Conservation (phyloP, 306 rosid genomes). For the Lagenaria siceraria region DNA sequence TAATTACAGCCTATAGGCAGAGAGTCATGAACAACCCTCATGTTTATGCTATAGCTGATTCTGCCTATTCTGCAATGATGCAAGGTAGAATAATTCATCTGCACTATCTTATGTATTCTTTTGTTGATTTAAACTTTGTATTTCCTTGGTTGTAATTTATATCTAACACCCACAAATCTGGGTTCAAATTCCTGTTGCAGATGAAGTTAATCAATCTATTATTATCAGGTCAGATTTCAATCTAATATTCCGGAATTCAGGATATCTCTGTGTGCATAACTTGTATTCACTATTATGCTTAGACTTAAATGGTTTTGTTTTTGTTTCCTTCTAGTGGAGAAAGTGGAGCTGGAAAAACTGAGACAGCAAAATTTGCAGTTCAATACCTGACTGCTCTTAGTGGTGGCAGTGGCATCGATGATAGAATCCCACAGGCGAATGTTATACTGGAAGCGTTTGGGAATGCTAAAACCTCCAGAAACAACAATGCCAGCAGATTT, state of each 20-base stretch:
- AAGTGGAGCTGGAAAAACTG: conserved; percentile 97
- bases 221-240: conserved; percentile 64
- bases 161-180: conserved; percentile 18
- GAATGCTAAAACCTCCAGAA: conserved; percentile 80
- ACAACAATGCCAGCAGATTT: conserved; percentile 86
- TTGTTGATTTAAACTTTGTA: not conserved
- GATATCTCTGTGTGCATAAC: not conserved
- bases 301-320: not conserved
- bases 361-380: conserved; percentile 82
- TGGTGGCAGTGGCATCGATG: conserved; percentile 57
- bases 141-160: conserved; percentile 5
- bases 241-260: not conserved
- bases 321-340: conserved; percentile 60
- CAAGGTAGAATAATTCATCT: conserved; percentile 33
- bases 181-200: conserved; percentile 39
- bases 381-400: conserved; percentile 74
- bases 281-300: not conserved
- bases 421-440: conserved; percentile 56
- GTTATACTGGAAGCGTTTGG: conserved; percentile 86
- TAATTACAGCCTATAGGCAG: conserved; percentile 44
- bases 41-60: conserved; percentile 59
- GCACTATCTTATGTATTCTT: not conserved
- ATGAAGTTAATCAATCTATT: conserved; percentile 75
- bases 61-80: conserved; percentile 79
- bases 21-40: conserved; percentile 55